phyloP scores from a whole-genome alignment of 768 basidiomycete species.

The Mycena olivaceomarginata region DNA sequence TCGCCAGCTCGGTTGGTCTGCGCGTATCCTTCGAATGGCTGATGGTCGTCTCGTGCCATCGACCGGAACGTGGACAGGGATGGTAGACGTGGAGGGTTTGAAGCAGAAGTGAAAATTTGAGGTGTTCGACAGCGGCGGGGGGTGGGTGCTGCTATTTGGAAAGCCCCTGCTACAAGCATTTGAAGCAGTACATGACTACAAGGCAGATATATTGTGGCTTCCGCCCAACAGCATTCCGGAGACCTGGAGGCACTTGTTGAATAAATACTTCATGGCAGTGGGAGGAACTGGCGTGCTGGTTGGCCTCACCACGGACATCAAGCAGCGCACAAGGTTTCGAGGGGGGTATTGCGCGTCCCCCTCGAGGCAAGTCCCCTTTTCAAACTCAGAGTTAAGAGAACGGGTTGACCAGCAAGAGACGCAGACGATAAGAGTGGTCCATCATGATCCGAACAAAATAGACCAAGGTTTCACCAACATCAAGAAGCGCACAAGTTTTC shows the following conservation, averaged over 20 bases:
- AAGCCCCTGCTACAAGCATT: background rate
- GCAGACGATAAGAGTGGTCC: no score
- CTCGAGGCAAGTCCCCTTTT: no score
- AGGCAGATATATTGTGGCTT: background rate
- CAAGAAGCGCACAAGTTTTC: no score
- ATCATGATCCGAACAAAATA: no score
- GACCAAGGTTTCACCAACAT: no score
- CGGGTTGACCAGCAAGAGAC: no score
- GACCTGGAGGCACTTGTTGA: background rate
- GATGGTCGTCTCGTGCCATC: no score
- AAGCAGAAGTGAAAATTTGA: background rate
- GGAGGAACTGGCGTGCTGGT: background rate
- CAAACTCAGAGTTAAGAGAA: no score
- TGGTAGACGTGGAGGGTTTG: slow-evolving; percentile 12
- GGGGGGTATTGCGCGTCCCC: slow-evolving; percentile 33
- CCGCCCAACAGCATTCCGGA: background rate
- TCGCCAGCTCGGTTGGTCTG: slow-evolving; percentile 1
- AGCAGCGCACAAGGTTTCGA: slow-evolving; percentile 42
- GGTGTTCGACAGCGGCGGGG: background rate
- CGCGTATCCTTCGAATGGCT: no score
- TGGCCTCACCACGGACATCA: slow-evolving; percentile 40
- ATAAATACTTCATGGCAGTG: background rate
- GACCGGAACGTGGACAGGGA: slow-evolving; percentile 35
- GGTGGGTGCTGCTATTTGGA: background rate
- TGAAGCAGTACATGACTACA: background rate